Conservation (phyloP, 805 yeast species). For the Metschnikowia corniflorae region DNA sequence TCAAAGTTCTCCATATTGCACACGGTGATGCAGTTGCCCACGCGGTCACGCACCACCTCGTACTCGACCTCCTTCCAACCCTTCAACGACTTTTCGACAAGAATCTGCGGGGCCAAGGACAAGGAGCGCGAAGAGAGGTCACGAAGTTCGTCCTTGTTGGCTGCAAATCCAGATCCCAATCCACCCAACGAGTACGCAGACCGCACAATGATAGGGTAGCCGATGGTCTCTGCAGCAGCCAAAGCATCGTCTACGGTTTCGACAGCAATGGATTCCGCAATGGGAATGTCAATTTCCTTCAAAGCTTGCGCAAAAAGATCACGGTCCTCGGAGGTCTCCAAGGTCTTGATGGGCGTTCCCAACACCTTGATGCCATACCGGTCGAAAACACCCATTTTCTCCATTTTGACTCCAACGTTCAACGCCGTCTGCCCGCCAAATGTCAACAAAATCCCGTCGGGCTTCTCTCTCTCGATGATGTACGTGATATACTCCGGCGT, state of each 20-base stretch:
- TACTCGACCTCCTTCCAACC: slow-evolving; percentile 99
- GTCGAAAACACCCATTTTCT: slow-evolving; percentile 90
- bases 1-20: slow-evolving; percentile 99
- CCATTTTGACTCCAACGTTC: slow-evolving; percentile 92
- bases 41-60: slow-evolving; percentile 96
- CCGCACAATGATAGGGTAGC: slow-evolving; percentile 95
- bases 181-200: slow-evolving; percentile 98
- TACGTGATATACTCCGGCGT: slow-evolving; percentile 95
- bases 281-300: slow-evolving; percentile 92
- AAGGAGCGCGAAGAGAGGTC: slow-evolving; percentile 87
- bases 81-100: slow-evolving; percentile 94
- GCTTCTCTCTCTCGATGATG: slow-evolving; percentile 92
- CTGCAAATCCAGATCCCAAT: slow-evolving; percentile 95
- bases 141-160: slow-evolving; percentile 73
- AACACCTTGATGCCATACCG: slow-evolving; percentile 89
- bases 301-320: slow-evolving; percentile 93
- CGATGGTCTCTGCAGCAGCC: slow-evolving; percentile 80
- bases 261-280: slow-evolving; percentile 95
- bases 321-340: slow-evolving; percentile 96
- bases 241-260: slow-evolving; percentile 90
- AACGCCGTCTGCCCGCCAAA: slow-evolving; percentile 99
- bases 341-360: slow-evolving; percentile 95
- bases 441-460: slow-evolving; percentile 92
- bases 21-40: slow-evolving; percentile 95
- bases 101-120: slow-evolving; percentile 87